Evolutionary conservation across 129 eudicot genomes (phyloP), one percentile per base, ranked within the genome.

Genomic region (Centrapalus pauciflorus): DNA sequence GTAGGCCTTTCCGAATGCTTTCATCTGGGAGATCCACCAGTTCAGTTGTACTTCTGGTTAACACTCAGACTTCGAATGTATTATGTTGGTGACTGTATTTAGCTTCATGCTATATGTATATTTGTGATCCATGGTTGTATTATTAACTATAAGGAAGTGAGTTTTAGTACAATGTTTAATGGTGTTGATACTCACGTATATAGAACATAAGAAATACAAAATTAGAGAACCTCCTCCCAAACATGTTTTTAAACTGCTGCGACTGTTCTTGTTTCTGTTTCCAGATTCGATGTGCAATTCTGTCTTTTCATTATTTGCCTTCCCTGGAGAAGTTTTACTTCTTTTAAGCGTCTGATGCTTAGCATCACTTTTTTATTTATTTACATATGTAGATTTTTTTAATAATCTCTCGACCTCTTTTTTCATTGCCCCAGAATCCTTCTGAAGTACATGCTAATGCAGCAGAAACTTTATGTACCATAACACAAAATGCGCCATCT

Each of bases 381-480:
- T n/a, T n/a, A n/a, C 0, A 29, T 16, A 7, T 50, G 55, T 21
- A 13, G 14, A 10, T 27, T 10, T 46, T 28, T 64, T 10, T 63
- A 63, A 40, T 61, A 25, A 37, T 43, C 37, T 38, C 2, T 40
- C 61, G 3, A 65, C 8, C 20, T 30, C 2, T 51, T 61, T 19
- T 55, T 20, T 62, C 16, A 7, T 32, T 34, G 27, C 13, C 55
- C 7, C 83, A 90, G 97, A 78, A 69, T 71, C 74, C 97, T 82
- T 78, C 96, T 49, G 97, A 90, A 80, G 97, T 87, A 34, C 97
- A 90, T 75, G 87, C 86, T 41, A 90, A 90, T 68, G 90, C 96
- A 23, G 97, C 97, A 60, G 97, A 90, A 81, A 84, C 92, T 14
- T 76, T 90, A 50, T 87, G 92, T 69, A 78, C 92, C 72, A 80